These are phyloP conservation scores for Penicillium salamii DNA, from an alignment of 495 filamentous ascomycete species.

Conservation along the genomic window DNA sequence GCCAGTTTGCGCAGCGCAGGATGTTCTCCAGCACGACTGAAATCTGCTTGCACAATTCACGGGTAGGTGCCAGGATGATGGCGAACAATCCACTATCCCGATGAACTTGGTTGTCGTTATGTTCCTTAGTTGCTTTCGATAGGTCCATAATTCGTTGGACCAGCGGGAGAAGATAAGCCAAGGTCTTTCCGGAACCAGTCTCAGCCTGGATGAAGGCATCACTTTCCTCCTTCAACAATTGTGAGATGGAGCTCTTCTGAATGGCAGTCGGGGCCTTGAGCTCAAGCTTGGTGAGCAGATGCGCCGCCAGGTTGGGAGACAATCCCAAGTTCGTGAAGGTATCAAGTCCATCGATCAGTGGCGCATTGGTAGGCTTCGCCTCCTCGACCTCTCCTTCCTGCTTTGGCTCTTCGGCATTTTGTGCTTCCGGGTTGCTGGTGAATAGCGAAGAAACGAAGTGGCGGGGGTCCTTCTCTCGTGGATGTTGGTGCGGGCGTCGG, in stretches of 20 bases:
- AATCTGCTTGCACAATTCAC: constrained; percentile 93
- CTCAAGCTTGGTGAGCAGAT: constrained; percentile 80
- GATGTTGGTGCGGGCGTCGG: constrained; percentile 20
- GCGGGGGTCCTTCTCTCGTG: constrained; percentile 31
- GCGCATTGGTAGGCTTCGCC: constrained; percentile 88
- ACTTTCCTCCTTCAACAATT: constrained; percentile 73
- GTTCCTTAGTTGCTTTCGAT: constrained; percentile 39
- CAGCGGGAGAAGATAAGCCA: constrained; percentile 90
- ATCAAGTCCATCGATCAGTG: constrained; percentile 73
- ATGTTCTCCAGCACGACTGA: constrained; percentile 77
- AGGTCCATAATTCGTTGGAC: constrained; percentile 81
- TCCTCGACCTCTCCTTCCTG: constrained; percentile 50
- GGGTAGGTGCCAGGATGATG: constrained; percentile 84
- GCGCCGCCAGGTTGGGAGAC: constrained; percentile 71
- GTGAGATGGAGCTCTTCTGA: constrained; percentile 80
- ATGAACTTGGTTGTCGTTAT: constrained; percentile 48
- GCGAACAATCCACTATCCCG: constrained; percentile 88
- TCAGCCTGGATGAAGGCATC: constrained; percentile 97
- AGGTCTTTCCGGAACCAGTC: constrained; percentile 94
- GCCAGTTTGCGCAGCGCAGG: constrained; percentile 79
- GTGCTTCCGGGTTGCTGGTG: constrained; percentile 74
- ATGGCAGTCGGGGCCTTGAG: constrained; percentile 92
- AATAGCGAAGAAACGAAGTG: constrained; percentile 88
- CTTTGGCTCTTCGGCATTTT: constrained; percentile 46
- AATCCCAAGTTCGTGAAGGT: constrained; percentile 83